Conservation (phyloP, 768 basidiomycete species). For the Suillus variegatus region DNA sequence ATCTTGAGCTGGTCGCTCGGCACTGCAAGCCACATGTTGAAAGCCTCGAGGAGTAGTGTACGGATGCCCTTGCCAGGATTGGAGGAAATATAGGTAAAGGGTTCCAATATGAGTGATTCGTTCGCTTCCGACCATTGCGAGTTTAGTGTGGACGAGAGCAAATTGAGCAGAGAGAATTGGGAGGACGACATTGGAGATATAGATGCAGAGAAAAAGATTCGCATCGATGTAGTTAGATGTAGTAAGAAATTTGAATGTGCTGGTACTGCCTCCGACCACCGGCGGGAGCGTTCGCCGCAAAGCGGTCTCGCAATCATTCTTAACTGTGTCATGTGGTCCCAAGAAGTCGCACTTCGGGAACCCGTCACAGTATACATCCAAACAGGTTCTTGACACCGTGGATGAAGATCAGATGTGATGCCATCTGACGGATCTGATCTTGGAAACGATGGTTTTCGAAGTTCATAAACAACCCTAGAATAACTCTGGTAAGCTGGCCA, state of each 20-base stretch:
- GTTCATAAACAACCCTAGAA: background rate
- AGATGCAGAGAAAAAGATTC: background rate
- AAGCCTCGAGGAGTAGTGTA: constrained; percentile 83
- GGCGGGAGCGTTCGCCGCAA: background rate
- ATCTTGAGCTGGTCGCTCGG: constrained; percentile 66
- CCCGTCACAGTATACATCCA: background rate
- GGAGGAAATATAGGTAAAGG: constrained; percentile 79
- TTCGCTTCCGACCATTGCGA: constrained; percentile 36
- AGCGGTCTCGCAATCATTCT: background rate
- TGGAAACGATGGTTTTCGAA: background rate
- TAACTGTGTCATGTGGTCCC: background rate
- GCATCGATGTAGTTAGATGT: background rate
- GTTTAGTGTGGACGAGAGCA: background rate
- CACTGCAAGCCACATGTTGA: constrained; percentile 90
- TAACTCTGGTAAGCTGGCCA: background rate
- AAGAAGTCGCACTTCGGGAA: background rate
- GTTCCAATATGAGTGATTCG: constrained; percentile 64
- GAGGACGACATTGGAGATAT: constrained; percentile 2
- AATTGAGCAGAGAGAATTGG: background rate
- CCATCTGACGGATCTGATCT: background rate
- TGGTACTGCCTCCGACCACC: background rate
- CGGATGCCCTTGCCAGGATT: constrained; percentile 95
- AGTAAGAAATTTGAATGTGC: background rate
- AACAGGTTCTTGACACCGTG: background rate
- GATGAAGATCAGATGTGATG: background rate